Conservation (phyloP, 1,284 basidiomycete species). For the Heterobasidion irregulare region DNA sequence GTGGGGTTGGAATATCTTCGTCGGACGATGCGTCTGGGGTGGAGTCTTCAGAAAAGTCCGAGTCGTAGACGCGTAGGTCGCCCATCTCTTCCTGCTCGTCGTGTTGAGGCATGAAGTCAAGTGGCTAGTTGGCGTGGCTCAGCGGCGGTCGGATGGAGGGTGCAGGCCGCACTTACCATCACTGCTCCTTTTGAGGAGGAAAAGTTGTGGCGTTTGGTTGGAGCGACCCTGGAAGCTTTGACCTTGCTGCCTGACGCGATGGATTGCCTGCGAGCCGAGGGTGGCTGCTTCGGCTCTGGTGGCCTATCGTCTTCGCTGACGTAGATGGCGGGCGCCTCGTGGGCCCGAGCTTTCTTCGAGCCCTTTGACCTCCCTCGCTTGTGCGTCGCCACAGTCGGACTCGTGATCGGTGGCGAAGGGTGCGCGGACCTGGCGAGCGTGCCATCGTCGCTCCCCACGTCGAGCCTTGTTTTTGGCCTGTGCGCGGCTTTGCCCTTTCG, state of each 20-base stretch:
- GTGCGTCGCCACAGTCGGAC: neutral
- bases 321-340: neutral
- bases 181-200: no score
- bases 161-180: no score
- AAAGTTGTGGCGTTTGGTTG: no score
- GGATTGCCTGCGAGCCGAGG: neutral
- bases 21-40: constrained; percentile 25
- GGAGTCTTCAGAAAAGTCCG: constrained; percentile 42
- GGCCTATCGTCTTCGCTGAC: neutral
- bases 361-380: neutral
- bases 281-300: neutral
- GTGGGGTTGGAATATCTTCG: neutral
- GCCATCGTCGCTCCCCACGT: neutral
- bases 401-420: neutral
- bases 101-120: neutral
- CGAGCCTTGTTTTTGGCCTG: neutral
- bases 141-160: no score
- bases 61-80: constrained; percentile 14
- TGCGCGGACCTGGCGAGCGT: neutral
- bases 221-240: no score
- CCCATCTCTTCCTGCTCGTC: neutral
- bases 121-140: neutral
- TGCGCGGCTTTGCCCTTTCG: neutral
- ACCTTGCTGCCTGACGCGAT: no score
- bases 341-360: neutral